Evolutionary conservation across 306 rosid species (phyloP), one percentile per base, ranked within the genome.

Genomic region (Quercus alba): DNA sequence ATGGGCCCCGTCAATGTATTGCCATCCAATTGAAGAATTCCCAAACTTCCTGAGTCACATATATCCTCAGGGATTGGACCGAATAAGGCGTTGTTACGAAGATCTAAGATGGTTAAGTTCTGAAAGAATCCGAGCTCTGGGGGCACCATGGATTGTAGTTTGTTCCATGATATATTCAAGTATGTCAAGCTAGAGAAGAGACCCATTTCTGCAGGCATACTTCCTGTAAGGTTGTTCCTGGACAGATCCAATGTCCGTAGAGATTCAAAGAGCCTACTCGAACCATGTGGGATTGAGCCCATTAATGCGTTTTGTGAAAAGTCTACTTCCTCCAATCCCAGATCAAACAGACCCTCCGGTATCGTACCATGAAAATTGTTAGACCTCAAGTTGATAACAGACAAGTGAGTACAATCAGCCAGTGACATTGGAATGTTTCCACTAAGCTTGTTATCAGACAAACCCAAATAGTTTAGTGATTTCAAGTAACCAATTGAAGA

Each of bases 141-240:
- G 12, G 94, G 92, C 64, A 95, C 89, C 75, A 72, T 80, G 4
- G 98, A 85, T 21, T 85, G 85, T 61, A 95, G 87, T 73, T 86
- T 90, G 87, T 95, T 95, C 97, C 96, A 93, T 72, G 99, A 95
- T 59, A 95, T 78, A 80, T 95, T 95, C 88, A 91, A 81, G 76
- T 90, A 88, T 77, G 84, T 85, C 70, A 95, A 72, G 58, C 84
- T 86, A 55, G 87, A 90, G 78, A 86, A 87, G 75, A 87, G 86
- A 1, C 94, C 94, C 52, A 87, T 81, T 81, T 95, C 94, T 52
- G 91, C 88, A 55, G 96, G 97, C 70, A 91, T 84, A 18, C 72
- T 85, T 70, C 98, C 97, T 18, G 81, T 77, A 10, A 94, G 84
- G 64, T 81, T 86, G 82, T 94, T 94, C 63, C 78, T 87, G 23